phyloP scores from a whole-genome alignment of 1,284 basidiomycete genomes.

The Porogramme epimiltina region DNA sequence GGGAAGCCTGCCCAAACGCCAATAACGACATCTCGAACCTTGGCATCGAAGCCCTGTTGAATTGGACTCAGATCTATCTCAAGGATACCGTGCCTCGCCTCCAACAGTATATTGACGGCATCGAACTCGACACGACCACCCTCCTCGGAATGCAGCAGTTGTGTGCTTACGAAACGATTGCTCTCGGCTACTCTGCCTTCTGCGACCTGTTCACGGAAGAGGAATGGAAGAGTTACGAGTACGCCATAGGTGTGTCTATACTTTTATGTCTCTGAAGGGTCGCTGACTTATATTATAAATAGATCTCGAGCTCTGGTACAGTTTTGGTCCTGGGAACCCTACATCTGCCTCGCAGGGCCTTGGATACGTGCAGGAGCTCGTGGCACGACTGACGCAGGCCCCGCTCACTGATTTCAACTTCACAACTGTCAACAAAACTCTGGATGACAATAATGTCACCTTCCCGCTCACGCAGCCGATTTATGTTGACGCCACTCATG shows the following conservation, averaged over 20 bases:
- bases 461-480: slow-evolving; percentile 67
- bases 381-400: slow-evolving; percentile 50
- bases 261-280: too few species aligned
- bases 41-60: slow-evolving; percentile 30
- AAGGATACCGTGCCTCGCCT: slow-evolving; percentile 51
- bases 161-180: slow-evolving; percentile 69
- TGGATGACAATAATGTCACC: slow-evolving; percentile 50
- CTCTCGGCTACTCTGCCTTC: slow-evolving; percentile 58
- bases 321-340: slow-evolving; percentile 55
- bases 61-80: slow-evolving; percentile 60
- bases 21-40: slow-evolving; percentile 38
- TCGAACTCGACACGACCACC: slow-evolving; percentile 49
- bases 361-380: slow-evolving; percentile 63
- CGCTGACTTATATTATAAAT: too few species aligned
- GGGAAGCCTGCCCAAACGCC: slow-evolving; percentile 43
- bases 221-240: slow-evolving; percentile 69
- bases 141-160: slow-evolving; percentile 50
- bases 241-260: slow-evolving; percentile 44
- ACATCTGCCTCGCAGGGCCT: slow-evolving; percentile 60
- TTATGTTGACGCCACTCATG: slow-evolving; percentile 59
- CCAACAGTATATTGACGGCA: slow-evolving; percentile 46
- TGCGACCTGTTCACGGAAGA: slow-evolving; percentile 63
- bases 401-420: slow-evolving; percentile 53
- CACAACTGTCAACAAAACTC: slow-evolving; percentile 52
- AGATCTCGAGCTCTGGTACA: slow-evolving; percentile 52